These are phyloP conservation scores for Penicillium silybi DNA, from an alignment of 495 filamentous ascomycete species.

Conservation along the genomic window DNA sequence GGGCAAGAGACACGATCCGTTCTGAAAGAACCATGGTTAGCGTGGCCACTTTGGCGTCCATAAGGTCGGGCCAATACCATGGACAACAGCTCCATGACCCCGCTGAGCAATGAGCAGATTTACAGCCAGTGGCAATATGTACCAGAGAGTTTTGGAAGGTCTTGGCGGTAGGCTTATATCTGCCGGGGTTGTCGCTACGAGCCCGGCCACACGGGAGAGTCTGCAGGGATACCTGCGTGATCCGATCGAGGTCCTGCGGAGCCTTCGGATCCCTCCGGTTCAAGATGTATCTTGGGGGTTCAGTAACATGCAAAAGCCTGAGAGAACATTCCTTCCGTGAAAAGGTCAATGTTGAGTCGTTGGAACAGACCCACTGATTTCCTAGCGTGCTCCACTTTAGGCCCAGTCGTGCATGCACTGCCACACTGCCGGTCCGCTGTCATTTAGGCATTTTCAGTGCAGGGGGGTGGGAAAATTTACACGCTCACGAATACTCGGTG, in stretches of 20 bases:
- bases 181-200: not conserved
- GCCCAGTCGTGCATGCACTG: constrained; percentile 42
- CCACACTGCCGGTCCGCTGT: constrained; percentile 39
- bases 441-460: constrained; percentile 25
- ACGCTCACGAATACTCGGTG: not conserved
- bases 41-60: constrained; percentile 1
- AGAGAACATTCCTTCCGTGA: constrained; percentile 27
- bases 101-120: constrained; percentile 7
- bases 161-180: constrained; percentile 31
- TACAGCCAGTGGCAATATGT: constrained; percentile 15
- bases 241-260: not conserved
- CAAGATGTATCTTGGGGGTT: not conserved
- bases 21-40: constrained; percentile 8
- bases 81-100: not conserved
- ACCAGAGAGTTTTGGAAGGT: constrained; percentile 11
- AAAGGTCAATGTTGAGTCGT: constrained; percentile 25
- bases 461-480: not conserved
- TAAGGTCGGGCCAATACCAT: constrained; percentile 1
- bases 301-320: constrained; percentile 8
- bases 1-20: not conserved
- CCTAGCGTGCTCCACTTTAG: constrained; percentile 25
- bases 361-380: constrained; percentile 25
- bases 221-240: constrained; percentile 1
- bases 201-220: not conserved
- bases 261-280: not conserved